phyloP scores from a whole-genome alignment of 2,329 filamentous ascomycete genomes.

The Neofusicoccum sp. region DNA sequence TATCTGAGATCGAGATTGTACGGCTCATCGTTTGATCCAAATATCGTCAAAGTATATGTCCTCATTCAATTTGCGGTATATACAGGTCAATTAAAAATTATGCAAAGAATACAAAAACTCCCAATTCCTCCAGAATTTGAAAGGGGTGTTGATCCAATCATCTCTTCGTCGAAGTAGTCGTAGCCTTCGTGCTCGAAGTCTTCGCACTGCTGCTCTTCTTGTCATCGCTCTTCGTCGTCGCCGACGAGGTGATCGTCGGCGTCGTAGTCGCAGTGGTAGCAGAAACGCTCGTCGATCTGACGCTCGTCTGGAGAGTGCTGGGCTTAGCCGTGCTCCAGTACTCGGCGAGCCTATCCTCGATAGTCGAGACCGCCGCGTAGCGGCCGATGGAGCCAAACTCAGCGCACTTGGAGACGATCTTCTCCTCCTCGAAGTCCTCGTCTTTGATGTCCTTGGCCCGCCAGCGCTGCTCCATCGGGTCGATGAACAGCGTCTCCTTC shows the following conservation, averaged over 20 bases:
- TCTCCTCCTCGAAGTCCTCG: slow-evolving; percentile 30
- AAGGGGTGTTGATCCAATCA: too few relatives aligned
- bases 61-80: too few relatives aligned
- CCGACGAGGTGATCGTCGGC: not conserved
- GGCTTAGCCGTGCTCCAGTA: slow-evolving; percentile 28
- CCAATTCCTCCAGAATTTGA: too few relatives aligned
- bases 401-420: slow-evolving; percentile 34
- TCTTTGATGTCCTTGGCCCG: slow-evolving; percentile 30
- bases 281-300: not conserved
- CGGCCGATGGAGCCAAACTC: slow-evolving; percentile 36
- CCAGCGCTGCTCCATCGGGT: slow-evolving; percentile 35
- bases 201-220: too few relatives aligned
- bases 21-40: too few relatives aligned
- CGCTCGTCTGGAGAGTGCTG: not conserved
- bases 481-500: slow-evolving; percentile 35
- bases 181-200: not conserved
- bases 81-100: too few relatives aligned
- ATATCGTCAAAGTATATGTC: too few relatives aligned
- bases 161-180: not conserved
- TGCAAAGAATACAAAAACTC: too few relatives aligned
- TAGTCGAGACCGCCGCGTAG: slow-evolving; percentile 30
- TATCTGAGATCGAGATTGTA: too few relatives aligned
- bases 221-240: not conserved
- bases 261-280: not conserved
- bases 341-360: slow-evolving; percentile 32